Percentiles rank a stretch among this genome's conserved stretches.
These are phyloP conservation scores for Vitis vinifera DNA, from an alignment of 164 flowering plant genomes.

Conservation along the genomic window DNA sequence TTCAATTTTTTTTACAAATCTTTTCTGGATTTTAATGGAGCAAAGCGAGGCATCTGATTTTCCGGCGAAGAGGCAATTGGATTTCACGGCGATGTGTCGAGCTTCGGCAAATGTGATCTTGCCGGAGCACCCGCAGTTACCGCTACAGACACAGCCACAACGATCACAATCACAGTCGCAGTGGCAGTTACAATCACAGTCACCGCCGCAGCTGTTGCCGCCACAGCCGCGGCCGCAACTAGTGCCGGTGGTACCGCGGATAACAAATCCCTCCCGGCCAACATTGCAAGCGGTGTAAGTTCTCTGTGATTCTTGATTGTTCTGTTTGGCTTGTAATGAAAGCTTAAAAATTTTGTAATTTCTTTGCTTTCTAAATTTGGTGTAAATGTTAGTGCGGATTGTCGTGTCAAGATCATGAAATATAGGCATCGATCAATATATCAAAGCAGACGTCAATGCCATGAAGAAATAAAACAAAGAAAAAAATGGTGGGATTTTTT, in stretches of 20 bases:
- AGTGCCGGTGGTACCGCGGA: slow-evolving; percentile 22
- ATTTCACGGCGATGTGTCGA: slow-evolving; percentile 27
- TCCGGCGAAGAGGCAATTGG: slow-evolving; percentile 42
- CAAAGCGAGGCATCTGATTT: slow-evolving; percentile 27
- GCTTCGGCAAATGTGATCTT: slow-evolving; percentile 16
- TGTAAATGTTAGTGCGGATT: too few relatives aligned
- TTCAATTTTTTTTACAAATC: neutral
- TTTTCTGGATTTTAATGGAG: slow-evolving; percentile 23
- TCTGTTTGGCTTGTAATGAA: neutral
- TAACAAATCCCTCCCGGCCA: slow-evolving; percentile 25
- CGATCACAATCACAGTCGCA: slow-evolving; percentile 8
- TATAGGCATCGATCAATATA: too few relatives aligned
- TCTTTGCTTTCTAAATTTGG: neutral
- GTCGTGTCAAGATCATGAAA: too few relatives aligned
- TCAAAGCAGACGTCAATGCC: too few relatives aligned
- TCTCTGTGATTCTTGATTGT: neutral
- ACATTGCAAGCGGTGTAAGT: slow-evolving; percentile 17
- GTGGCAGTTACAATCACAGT: slow-evolving; percentile 13
- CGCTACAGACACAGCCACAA: slow-evolving; percentile 15
- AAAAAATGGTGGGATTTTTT: too few relatives aligned
- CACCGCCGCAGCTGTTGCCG: slow-evolving; percentile 15
- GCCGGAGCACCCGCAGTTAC: slow-evolving; percentile 29
- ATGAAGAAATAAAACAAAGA: too few relatives aligned
- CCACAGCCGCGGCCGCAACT: slow-evolving; percentile 13
- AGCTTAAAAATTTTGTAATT: neutral